A percentile compares a stretch with the other conserved stretches of the same genome.
Evolutionary conservation across 2,329 filamentous ascomycete genomes (phyloP).

Genomic region (Neonectria hederae): DNA sequence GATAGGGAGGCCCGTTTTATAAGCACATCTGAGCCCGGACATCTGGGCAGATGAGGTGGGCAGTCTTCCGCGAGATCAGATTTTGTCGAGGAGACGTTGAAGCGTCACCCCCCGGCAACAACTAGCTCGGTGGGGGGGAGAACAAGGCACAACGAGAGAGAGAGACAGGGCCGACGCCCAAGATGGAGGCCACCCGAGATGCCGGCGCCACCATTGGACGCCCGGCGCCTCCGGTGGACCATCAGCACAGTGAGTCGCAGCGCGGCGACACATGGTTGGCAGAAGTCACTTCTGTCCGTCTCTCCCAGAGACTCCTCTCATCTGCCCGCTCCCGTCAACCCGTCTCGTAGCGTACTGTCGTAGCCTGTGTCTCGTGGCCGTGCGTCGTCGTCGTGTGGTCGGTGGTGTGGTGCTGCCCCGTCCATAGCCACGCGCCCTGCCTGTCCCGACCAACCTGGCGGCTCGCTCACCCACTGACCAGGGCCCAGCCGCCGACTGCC

Average conservation of each 20-base stretch:
- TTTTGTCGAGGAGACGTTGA: conserved; percentile 38
- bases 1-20: conserved; percentile 43
- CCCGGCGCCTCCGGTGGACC: conserved; percentile 30
- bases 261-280: conserved; percentile 21
- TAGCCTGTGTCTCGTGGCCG: conserved; percentile 13
- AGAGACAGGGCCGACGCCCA: conserved; percentile 14
- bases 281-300: conserved; percentile 8
- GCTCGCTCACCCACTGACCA: conserved; percentile 6
- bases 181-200: conserved; percentile 11
- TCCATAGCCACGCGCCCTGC: conserved; percentile 31
- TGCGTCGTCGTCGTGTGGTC: conserved; percentile 28
- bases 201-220: conserved; percentile 26
- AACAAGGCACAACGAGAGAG: conserved; percentile 8
- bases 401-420: conserved; percentile 27
- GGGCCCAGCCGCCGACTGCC: conserved; percentile 7
- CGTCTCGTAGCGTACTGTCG: conserved; percentile 27
- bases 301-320: conserved; percentile 4
- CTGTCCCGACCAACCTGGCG: conserved; percentile 8
- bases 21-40: conserved; percentile 34
- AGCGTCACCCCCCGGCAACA: conserved; percentile 8
- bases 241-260: conserved; percentile 24
- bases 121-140: conserved; percentile 31
- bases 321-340: conserved; percentile 1
- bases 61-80: conserved; percentile 32
- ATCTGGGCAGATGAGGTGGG: conserved; percentile 20